A percentile compares a stretch with the other conserved stretches of the same genome.
Conservation (phyloP, 2,329 filamentous ascomycete genomes). For the Lecanoromycetidae sp. region DNA sequence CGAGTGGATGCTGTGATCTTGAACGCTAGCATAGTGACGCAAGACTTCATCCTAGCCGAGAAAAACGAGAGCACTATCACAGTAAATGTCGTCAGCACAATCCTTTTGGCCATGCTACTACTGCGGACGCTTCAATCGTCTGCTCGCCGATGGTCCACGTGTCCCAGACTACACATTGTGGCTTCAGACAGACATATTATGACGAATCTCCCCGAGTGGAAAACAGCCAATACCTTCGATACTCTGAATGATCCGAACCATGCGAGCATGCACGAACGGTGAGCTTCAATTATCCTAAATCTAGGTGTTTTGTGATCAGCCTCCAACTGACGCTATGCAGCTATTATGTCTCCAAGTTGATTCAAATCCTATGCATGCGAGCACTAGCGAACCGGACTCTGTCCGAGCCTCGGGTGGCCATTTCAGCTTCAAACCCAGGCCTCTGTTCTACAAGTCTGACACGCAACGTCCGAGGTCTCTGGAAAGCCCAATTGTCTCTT, state of each 20-base stretch:
- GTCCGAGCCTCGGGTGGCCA: background rate
- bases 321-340: background rate
- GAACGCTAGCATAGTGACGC: slow-evolving; percentile 20
- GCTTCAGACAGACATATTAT: slow-evolving; percentile 28
- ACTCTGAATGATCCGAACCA: slow-evolving; percentile 18
- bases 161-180: slow-evolving; percentile 25
- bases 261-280: slow-evolving; percentile 4
- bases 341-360: background rate
- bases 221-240: slow-evolving; percentile 13
- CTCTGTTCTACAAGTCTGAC: background rate
- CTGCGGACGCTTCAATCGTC: slow-evolving; percentile 25
- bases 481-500: background rate
- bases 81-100: slow-evolving; percentile 35
- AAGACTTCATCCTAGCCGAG: slow-evolving; percentile 22
- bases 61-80: slow-evolving; percentile 32
- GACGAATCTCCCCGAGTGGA: slow-evolving; percentile 14
- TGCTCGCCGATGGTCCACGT: slow-evolving; percentile 27
- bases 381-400: background rate
- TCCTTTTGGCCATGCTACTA: slow-evolving; percentile 27
- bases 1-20: slow-evolving; percentile 3
- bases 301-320: background rate
- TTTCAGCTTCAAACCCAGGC: background rate
- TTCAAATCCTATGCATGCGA: background rate
- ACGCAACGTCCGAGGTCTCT: background rate
- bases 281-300: fast-evolving